Conservation (phyloP, 1,284 basidiomycete species). For the Limonomyces culmigenus region DNA sequence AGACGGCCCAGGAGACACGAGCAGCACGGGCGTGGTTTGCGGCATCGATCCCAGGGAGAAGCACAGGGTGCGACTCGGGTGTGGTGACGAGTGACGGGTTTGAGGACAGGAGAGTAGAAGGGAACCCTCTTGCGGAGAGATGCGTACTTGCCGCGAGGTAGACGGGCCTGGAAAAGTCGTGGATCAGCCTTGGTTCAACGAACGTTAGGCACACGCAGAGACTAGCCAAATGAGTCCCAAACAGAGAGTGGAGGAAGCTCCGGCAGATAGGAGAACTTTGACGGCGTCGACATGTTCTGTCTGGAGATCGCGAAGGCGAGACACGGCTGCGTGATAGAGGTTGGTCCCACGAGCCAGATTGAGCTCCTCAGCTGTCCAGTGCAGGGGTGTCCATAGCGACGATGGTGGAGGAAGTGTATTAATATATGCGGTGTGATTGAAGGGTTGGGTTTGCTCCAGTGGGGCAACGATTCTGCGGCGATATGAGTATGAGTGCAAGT, state of each 20-base stretch:
- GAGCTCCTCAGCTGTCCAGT: constrained; percentile 49
- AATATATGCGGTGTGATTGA: constrained; percentile 47
- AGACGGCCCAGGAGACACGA: constrained; percentile 65
- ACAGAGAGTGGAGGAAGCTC: constrained; percentile 16
- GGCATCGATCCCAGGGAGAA: constrained; percentile 73
- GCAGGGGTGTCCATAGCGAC: constrained; percentile 57
- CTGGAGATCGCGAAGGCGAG: constrained; percentile 49
- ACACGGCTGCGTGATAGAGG: constrained; percentile 52
- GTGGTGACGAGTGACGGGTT: constrained; percentile 33
- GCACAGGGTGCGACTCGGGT: constrained; percentile 48
- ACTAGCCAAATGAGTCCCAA: constrained; percentile 52
- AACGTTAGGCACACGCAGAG: background rate
- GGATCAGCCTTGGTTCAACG: background rate
- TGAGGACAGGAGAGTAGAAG: constrained; percentile 56
- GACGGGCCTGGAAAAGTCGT: constrained; percentile 31
- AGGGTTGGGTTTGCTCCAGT: constrained; percentile 3
- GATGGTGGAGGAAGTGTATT: constrained; percentile 40
- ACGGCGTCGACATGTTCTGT: no score
- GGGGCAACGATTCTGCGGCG: background rate
- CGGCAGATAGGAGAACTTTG: no score
- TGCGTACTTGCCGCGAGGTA: constrained; percentile 62
- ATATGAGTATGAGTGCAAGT: background rate
- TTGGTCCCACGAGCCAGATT: constrained; percentile 61
- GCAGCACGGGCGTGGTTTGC: constrained; percentile 65
- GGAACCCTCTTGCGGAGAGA: constrained; percentile 77